Evolutionary conservation across 2,329 filamentous ascomycete genomes (phyloP).

Genomic region (Aurifilum marmelostoma): DNA sequence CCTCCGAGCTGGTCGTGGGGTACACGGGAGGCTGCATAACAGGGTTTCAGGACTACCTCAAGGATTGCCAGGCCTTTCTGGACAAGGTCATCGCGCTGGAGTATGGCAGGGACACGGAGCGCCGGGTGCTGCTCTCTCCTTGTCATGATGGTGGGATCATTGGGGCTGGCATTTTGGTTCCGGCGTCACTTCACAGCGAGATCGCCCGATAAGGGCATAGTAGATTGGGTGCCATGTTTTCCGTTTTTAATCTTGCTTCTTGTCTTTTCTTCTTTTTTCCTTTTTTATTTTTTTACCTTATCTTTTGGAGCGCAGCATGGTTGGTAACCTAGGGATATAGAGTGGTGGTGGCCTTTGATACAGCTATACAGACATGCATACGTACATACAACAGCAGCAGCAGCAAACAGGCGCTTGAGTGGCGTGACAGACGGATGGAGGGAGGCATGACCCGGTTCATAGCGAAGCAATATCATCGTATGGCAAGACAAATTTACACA

Average conservation of each 20-base stretch:
- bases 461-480: slow-evolving; percentile 1
- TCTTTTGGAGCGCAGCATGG: background rate
- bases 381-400: background rate
- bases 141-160: slow-evolving; percentile 66
- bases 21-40: slow-evolving; percentile 81
- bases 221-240: background rate
- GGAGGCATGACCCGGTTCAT: background rate
- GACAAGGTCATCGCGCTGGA: slow-evolving; percentile 54
- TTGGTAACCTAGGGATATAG: background rate
- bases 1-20: slow-evolving; percentile 69
- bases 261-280: background rate
- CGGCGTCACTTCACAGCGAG: slow-evolving; percentile 43
- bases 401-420: background rate
- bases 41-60: slow-evolving; percentile 75
- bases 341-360: slow-evolving; percentile 1
- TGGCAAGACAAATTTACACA: background rate
- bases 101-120: slow-evolving; percentile 36
- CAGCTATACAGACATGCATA: background rate
- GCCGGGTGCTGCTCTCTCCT: slow-evolving; percentile 52
- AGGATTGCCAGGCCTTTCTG: slow-evolving; percentile 70
- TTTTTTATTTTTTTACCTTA: no score
- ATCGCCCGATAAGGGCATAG: slow-evolving; percentile 7
- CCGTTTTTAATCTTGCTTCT: background rate
- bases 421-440: background rate
- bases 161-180: slow-evolving; percentile 64